Conservation (phyloP, 495 filamentous ascomycete genomes). For the Tuber melanosporum region DNA sequence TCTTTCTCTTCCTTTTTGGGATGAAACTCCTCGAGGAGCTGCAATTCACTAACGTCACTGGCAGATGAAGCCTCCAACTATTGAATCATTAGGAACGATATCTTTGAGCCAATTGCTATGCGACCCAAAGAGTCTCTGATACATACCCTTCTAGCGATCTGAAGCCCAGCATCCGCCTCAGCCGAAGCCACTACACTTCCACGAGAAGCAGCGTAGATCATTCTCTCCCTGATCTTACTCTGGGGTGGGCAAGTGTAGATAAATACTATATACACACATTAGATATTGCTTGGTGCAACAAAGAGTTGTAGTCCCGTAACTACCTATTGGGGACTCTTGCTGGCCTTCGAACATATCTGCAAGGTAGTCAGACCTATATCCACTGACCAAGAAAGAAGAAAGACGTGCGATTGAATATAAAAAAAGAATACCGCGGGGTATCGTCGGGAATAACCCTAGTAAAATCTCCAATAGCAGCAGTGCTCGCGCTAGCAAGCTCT, state of each 20-base stretch:
- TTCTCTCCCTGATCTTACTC: constrained; percentile 81
- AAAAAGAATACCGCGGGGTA: constrained; percentile 87
- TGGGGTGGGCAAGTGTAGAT: constrained; percentile 84
- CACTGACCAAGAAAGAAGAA: not conserved
- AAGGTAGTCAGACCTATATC: constrained; percentile 45
- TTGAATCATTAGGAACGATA: constrained; percentile 17
- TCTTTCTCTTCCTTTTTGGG: constrained; percentile 62
- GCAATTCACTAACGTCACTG: constrained; percentile 68
- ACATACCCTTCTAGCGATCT: constrained; percentile 66
- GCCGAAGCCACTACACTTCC: constrained; percentile 60
- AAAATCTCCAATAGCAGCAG: constrained; percentile 44
- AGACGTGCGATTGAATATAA: constrained; percentile 46
- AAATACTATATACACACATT: constrained; percentile 52
- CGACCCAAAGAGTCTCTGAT: constrained; percentile 8
- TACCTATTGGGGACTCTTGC: constrained; percentile 54
- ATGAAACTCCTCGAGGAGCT: constrained; percentile 67
- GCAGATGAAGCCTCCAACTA: constrained; percentile 62
- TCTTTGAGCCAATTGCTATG: constrained; percentile 42
- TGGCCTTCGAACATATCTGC: constrained; percentile 49
- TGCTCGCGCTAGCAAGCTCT: constrained; percentile 56
- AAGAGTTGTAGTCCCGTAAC: not conserved
- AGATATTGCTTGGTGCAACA: not conserved
- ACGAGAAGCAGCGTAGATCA: constrained; percentile 84
- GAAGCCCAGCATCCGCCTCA: constrained; percentile 61
- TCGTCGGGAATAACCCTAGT: constrained; percentile 60